Evolutionary conservation across 768 basidiomycete genomes (phyloP), one percentile per base, ranked within the genome.

Genomic region (Amanita inopinata): DNA sequence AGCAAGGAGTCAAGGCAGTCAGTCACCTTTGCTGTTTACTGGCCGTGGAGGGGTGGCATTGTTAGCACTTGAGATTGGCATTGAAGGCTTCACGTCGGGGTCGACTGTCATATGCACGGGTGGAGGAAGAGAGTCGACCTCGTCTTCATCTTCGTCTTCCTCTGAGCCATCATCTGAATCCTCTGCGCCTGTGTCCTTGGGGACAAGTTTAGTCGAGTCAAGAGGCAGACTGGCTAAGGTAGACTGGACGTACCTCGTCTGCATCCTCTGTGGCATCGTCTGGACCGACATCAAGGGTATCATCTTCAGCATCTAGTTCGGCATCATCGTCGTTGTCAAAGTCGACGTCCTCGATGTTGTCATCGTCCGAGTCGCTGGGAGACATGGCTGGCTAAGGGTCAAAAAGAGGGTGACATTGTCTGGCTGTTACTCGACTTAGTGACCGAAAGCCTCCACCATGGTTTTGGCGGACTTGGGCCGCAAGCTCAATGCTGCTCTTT

Each of bases 381-480:
- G 66, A 58, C 74, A 78, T 79, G 52, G 35, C 19, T n/a, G 40
- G 30, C 19, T 40, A 17, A 17, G 15, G 35, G 23, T 12, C 22
- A 33, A 33, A 28, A 22, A 18, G 37, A 23, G 6, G 33, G 24
- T 41, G 47, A 38, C 32, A 33, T 22, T 35, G 10, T 17, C 12
- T 37, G 40, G 28, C 46, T 23, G 33, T 10, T 19, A 31, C 22
- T 40, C 4, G 33, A 24, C 20, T 23, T 34, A 23, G n/a, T n/a
- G n/a, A n/a, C n/a, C n/a, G n/a, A n/a, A n/a, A 42, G 32, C 41
- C 25, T 36, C 18, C 34, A 37, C 50, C 54, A 96, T 97, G 96
- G 96, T 99, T 58, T 73, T 99, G 55, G 85, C 88, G 51, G 96
- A 98, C 70, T 71, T 99, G 44, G 96, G 94, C 48, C 77, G 86